A percentile compares a stretch with the other conserved stretches of the same genome.
These are phyloP conservation scores for Parmales sp. DNA, from an alignment of 108 stramenopile species.

Conservation along the genomic window DNA sequence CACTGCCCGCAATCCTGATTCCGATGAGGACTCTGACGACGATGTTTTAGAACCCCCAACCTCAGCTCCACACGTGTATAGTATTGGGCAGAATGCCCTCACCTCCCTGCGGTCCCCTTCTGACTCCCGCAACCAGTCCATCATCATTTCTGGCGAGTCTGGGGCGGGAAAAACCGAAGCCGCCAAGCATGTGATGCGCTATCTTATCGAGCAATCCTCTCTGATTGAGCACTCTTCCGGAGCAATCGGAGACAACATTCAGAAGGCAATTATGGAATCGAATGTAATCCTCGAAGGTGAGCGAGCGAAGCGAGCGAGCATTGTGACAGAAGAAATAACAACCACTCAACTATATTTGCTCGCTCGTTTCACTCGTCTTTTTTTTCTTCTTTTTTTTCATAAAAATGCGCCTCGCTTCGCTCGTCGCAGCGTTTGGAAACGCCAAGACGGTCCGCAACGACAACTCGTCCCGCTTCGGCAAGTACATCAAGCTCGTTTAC, in stretches of 20 bases:
- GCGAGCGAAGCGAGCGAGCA: too few species aligned
- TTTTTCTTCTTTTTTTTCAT: conserved; percentile 30
- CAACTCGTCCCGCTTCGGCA: conserved; percentile 18
- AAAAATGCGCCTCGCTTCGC: too few species aligned
- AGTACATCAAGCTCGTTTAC: conserved; percentile 14
- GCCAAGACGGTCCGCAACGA: conserved; percentile 13
- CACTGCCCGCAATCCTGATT: not conserved
- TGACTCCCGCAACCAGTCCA: conserved; percentile 57
- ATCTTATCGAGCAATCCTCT: conserved; percentile 47
- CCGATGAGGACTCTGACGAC: not conserved
- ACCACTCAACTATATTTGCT: not conserved
- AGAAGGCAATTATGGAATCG: not conserved
- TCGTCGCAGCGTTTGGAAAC: conserved; percentile 53
- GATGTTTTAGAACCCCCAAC: not conserved
- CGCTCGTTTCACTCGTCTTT: not conserved
- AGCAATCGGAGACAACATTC: not conserved
- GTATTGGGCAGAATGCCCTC: conserved; percentile 76
- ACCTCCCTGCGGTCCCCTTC: conserved; percentile 75
- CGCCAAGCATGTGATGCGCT: conserved; percentile 89
- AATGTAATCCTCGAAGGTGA: conserved; percentile 10
- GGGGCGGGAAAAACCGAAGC: conserved; percentile 95
- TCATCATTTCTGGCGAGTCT: conserved; percentile 85
- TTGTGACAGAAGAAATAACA: too few species aligned
- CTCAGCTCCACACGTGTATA: conserved; percentile 78
- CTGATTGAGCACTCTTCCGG: not conserved